Conservation (phyloP, 257 asterid species). For the Solanum sparsipilum region DNA sequence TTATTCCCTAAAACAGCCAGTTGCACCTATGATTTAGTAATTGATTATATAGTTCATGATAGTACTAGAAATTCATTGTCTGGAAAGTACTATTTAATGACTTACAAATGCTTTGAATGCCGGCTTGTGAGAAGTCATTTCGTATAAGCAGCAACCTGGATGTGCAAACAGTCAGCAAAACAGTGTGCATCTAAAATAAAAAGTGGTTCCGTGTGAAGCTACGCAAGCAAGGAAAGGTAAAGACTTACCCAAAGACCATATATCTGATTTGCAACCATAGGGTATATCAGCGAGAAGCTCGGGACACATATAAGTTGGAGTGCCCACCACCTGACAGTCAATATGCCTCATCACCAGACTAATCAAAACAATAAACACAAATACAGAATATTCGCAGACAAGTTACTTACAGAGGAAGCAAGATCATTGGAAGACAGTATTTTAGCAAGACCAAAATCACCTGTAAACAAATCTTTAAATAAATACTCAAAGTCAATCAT, state of each 20-base stretch:
- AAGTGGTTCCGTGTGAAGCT: neutral
- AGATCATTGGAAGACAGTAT: constrained; percentile 82
- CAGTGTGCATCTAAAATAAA: neutral
- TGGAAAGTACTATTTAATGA: neutral
- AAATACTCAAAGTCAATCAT: neutral
- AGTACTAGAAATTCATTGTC: neutral
- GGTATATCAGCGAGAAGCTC: constrained; percentile 99
- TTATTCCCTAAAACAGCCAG: neutral
- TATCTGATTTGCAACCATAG: constrained; percentile 93
- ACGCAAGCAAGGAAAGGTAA: neutral
- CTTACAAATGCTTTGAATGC: constrained; percentile 98
- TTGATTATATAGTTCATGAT: neutral
- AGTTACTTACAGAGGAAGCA: constrained; percentile 84
- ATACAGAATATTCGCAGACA: neutral
- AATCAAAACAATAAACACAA: neutral
- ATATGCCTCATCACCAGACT: neutral
- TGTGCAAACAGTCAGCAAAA: constrained; percentile 4
- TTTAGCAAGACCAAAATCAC: constrained; percentile 99
- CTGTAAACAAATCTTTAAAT: constrained; percentile 27
- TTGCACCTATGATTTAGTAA: neutral
- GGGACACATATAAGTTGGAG: constrained; percentile 99
- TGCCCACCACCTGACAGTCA: constrained; percentile 77
- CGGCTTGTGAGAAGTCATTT: constrained; percentile 78
- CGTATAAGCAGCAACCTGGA: constrained; percentile 89
- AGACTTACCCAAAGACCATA: constrained; percentile 88